These are phyloP conservation scores for Papiliotrema terrestris DNA, from an alignment of 1,284 basidiomycete genomes.

Conservation along the genomic window DNA sequence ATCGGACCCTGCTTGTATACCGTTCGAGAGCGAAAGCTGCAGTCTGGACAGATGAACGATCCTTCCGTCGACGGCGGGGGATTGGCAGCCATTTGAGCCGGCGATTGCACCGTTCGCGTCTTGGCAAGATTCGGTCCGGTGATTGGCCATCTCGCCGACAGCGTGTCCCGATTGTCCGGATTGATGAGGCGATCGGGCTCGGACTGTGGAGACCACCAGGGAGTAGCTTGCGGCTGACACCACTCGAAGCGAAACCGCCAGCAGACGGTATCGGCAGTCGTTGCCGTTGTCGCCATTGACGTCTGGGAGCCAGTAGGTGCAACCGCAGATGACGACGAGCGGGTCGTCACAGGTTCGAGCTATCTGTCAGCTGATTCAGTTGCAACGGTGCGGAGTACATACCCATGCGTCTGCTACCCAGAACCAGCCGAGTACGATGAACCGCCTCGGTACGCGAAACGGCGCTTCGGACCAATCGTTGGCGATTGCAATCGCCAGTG, in stretches of 20 bases:
- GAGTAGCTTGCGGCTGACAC: conserved; percentile 25
- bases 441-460: conserved; percentile 35
- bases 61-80: neutral
- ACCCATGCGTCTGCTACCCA: conserved; percentile 47
- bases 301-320: conserved; percentile 6
- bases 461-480: conserved; percentile 36
- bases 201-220: conserved; percentile 34
- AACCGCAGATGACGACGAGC: neutral
- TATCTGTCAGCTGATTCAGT: conserved; percentile 4
- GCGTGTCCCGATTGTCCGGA: too few relatives aligned
- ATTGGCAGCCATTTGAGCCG: too few relatives aligned
- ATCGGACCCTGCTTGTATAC: neutral
- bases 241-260: conserved; percentile 47
- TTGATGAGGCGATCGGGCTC: neutral
- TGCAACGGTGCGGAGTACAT: conserved; percentile 2
- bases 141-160: too few relatives aligned
- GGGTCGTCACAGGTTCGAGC: conserved; percentile 32
- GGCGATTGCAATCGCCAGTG: conserved; percentile 36
- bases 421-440: conserved; percentile 46
- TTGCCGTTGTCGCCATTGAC: neutral
- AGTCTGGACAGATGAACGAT: neutral
- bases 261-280: conserved; percentile 12
- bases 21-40: neutral
- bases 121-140: neutral
- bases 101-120: neutral